phyloP scores from a whole-genome alignment of 257 asterid species.

The Ballota nigra region DNA sequence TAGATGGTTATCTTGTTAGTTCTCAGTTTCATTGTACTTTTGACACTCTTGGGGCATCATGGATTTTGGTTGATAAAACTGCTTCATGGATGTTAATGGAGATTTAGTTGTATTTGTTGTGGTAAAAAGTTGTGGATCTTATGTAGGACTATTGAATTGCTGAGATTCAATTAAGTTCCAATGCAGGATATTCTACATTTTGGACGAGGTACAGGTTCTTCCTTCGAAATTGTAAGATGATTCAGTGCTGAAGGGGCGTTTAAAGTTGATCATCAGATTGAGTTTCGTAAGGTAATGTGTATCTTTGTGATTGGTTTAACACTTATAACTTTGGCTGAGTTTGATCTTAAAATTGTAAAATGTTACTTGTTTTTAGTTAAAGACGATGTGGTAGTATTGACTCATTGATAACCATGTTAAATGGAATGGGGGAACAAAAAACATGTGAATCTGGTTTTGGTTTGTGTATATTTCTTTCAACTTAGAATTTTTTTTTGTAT shows the following conservation, averaged over 20 bases:
- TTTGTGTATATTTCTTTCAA: not conserved
- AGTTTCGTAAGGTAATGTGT: not conserved
- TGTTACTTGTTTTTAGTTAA: not conserved
- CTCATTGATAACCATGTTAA: not conserved
- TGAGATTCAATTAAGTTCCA: not conserved
- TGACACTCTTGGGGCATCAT: not conserved
- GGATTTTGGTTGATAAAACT: not conserved
- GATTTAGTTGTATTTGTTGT: not conserved
- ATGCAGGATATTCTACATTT: not conserved
- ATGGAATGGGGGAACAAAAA: not conserved
- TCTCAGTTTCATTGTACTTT: not conserved
- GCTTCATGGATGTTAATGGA: not conserved
- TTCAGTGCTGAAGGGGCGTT: not conserved
- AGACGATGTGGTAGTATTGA: not conserved
- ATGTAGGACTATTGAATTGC: not conserved
- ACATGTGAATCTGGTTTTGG: not conserved
- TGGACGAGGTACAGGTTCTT: not conserved
- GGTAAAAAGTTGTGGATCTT: not conserved
- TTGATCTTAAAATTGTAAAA: not conserved
- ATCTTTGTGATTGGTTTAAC: not conserved
- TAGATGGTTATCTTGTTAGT: not conserved
- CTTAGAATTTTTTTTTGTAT: not conserved
- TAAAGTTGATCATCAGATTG: not conserved
- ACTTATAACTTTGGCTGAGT: not conserved
- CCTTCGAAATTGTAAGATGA: not conserved